Base-by-base conservation (phyloP, 805 yeast genomes). In the Tetrapisispora nanseiensis region DNA sequence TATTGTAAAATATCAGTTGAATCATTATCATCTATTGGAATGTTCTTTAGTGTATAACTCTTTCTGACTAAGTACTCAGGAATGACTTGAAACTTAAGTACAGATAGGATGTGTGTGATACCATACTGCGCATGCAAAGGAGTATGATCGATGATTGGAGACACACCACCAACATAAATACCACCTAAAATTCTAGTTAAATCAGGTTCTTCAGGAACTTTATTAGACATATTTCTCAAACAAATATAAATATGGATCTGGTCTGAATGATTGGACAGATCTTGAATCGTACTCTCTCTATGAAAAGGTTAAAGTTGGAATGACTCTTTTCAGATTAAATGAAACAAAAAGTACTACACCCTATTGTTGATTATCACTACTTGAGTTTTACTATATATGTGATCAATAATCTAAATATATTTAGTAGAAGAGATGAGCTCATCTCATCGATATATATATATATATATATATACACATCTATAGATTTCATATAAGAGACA, bases 1-100 rank as follows among this genome's bases (percentile, higher is more conserved):
- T 72, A 68, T 46, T 75, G 72, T 41, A 89, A 56, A 11, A 92
- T 70, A 51, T 90, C 78, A 20, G 78, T 74, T 1, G 72, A 70
- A 33, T 74, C 78, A 42, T 77, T 79, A 57, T 92, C 98, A 46
- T 85, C 80, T 7, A 90, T 65, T 7, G 77, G 75, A 24, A 90
- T 71, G 47, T 80, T 85, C 33, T 74, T 68, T 47, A 73, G 71
- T 8, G 59, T 65, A 52, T 80, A 82, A 36, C 65, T 62, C 13
- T 59, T 62, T 40, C 65, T 50, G 15, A 62, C 54, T 12, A 68
- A 61, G 49, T 78, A 74, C 40, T 62, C 61, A 6, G 66, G 61
- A 3, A 89, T 82, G 11, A 84, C 65, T 11, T 69, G 70, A 12
- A 86, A 86, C 37, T 76, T 75, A 18, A 86, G 63, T 1, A 81